Conservation (phyloP, 225 moss, liverwort and hornwort genomes). For the Sphagnum tenellum region DNA sequence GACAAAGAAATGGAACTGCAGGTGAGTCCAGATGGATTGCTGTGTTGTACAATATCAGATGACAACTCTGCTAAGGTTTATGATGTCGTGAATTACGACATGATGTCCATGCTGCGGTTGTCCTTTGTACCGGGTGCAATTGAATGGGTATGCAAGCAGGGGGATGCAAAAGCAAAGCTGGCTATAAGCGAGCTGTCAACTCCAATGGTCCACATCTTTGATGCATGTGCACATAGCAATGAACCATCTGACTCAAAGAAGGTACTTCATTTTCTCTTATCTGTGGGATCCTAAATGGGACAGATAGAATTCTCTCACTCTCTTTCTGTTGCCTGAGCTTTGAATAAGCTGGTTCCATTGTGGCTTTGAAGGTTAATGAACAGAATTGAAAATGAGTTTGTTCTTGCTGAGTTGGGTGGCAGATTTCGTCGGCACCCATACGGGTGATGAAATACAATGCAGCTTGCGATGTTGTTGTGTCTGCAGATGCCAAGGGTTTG, state of each 20-base stretch:
- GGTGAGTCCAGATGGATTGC: conserved; percentile 96
- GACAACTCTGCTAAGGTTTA: conserved; percentile 87
- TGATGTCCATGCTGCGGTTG: conserved; percentile 97
- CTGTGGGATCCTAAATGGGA: too few species aligned
- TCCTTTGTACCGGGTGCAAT: conserved; percentile 64
- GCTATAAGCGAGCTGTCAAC: conserved; percentile 73
- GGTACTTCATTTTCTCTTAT: conserved; percentile 11
- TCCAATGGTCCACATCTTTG: conserved; percentile 57
- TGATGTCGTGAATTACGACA: conserved; percentile 96
- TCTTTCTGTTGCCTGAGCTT: too few species aligned
- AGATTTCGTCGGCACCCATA: conserved; percentile 58
- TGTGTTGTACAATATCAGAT: conserved; percentile 92
- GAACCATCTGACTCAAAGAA: conserved; percentile 69
- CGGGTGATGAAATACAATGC: conserved; percentile 80
- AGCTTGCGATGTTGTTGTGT: conserved; percentile 68
- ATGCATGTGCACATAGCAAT: conserved; percentile 86
- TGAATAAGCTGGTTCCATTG: too few species aligned
- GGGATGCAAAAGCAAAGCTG: conserved; percentile 93
- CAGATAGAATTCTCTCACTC: too few species aligned
- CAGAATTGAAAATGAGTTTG: too few species aligned
- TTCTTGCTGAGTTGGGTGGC: background rate
- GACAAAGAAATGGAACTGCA: conserved; percentile 18
- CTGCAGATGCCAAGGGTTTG: conserved; percentile 75
- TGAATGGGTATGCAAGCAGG: conserved; percentile 94
- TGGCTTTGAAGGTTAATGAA: too few species aligned